These are phyloP conservation scores for Metschnikowia gruessii DNA, from an alignment of 805 yeast species.

Conservation along the genomic window DNA sequence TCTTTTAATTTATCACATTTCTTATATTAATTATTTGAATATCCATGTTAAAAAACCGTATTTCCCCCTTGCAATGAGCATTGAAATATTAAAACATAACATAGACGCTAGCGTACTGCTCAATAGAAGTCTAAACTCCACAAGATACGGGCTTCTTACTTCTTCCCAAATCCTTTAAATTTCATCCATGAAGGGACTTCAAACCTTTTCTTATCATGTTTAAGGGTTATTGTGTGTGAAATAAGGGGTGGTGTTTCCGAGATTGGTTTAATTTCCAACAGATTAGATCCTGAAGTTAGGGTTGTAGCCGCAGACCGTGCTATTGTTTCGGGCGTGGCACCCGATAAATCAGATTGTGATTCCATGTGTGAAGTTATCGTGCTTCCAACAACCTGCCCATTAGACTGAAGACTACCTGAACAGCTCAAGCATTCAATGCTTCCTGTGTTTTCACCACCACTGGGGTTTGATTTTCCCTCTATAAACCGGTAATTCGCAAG, in stretches of 20 bases:
- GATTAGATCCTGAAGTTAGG: neutral
- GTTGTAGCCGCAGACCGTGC: neutral
- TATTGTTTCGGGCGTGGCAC: neutral
- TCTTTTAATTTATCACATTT: too few relatives aligned
- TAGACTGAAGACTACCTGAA: neutral
- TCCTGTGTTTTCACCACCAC: too few relatives aligned
- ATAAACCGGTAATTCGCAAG: neutral
- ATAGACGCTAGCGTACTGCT: too few relatives aligned
- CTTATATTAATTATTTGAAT: too few relatives aligned
- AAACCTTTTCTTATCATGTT: neutral
- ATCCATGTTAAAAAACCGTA: too few relatives aligned
- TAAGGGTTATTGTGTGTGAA: neutral
- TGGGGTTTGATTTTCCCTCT: neutral
- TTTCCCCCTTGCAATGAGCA: too few relatives aligned
- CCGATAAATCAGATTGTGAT: neutral
- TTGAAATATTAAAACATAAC: too few relatives aligned
- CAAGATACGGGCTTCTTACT: too few relatives aligned
- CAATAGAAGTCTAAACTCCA: too few relatives aligned
- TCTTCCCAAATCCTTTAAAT: conserved; percentile 1
- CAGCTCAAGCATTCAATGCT: too few relatives aligned
- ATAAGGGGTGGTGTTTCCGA: too few relatives aligned
- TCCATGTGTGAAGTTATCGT: neutral
- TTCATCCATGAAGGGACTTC: neutral
- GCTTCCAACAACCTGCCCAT: neutral
- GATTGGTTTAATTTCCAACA: neutral